Base-by-base conservation (phyloP, 2,329 filamentous ascomycete genomes). In the Fusarium subglutinans region DNA sequence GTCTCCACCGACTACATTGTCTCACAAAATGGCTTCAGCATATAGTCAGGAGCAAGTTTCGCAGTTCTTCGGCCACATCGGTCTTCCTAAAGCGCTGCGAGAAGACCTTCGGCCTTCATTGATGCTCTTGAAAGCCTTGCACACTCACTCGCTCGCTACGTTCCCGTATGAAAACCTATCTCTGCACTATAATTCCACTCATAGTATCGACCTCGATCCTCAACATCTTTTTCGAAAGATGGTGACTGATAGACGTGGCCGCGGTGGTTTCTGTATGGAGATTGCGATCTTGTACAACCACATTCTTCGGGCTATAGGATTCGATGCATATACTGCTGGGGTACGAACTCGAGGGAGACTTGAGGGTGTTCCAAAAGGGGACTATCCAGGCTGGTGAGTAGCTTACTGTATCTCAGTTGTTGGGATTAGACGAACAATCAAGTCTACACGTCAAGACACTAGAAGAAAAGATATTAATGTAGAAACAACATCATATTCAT, bases 221-320 rank as follows among this genome's bases (percentile, higher is more conserved):
- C 80, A 86, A 26, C 66, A 79, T 51, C 81, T 89, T 3, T 90
- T 86, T 76, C 69, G 78, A 8, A 90, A 90, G 70, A 83, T 89
- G 57, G 81, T 90, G 18, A 61, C 69, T 3, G 73, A 82, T 48
- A 77, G 80, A 5, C 82, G 84, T 5, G 83, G 82, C 11, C 80
- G 84, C 2, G 90, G 90, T 3, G 89, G 90, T 0, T 91, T 90
- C 80, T 92, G 89, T 79, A 89, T 91, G 84, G 89, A 91, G 76
- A 82, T 85, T 24, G 87, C 84, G 48, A 86, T 90, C 47, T 83
- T 91, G 20, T 90, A 90, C 75, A 84, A 87, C 74, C 83, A 88
- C 70, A 76, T 90, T 4, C 81, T 90, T 4, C 81, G 84, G 20
- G 85, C 80, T 2, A 74, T 90, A 17, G 87, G 87, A 1, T 90